Base-by-base conservation (phyloP, 2,329 filamentous ascomycete genomes). In the Fusarium sororula region DNA sequence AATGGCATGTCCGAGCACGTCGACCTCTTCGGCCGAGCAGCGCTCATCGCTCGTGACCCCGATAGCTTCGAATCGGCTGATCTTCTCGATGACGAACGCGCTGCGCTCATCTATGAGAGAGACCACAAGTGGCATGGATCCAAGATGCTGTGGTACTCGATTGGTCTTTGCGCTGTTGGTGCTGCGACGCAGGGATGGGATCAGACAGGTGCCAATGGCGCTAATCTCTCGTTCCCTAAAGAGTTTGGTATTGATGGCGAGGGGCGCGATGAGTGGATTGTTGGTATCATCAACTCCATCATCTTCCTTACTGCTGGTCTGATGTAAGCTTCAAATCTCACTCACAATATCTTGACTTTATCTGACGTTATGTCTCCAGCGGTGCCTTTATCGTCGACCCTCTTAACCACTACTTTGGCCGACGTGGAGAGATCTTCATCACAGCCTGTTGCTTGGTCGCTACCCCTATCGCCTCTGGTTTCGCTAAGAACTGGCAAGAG, bases 381-480 rank as follows among this genome's bases (percentile, higher is more conserved):
- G 68, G 68, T 42, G 68, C 68, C 10, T 76, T 85, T 38, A 77
- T 86, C 28, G 89, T 90, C 20, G 91, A 93, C 69, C 90, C 90
- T 17, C 87, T 92, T 65, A 87, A 85, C 75, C 77, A 83, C 73
- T 80, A 77, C 64, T 78, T 86, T 11, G 86, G 86, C 7, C 85
- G 86, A 30, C 83, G 86, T n/a, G 85, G 85, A 44, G 80, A 82
- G 44, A 95, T 96, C 70, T 95, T 94, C 81, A 83, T 94, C 50
- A 90, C 93, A 17, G 93, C 92, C 53, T 88, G 92, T 70, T 91
- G 95, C 80, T 92, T 91, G 79, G 83, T 94, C 48, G 83, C 91
- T 71, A 84, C 90, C 4, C 88, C 90, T 3, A 89, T 93, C 62
- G 90, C 89, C n/a, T 88, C 86, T 53, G 91, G 89, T 1, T 90